Evolutionary conservation across 1,284 basidiomycete genomes (phyloP), one percentile per base, ranked within the genome.

Genomic region (Laetiporus sulphureus): DNA sequence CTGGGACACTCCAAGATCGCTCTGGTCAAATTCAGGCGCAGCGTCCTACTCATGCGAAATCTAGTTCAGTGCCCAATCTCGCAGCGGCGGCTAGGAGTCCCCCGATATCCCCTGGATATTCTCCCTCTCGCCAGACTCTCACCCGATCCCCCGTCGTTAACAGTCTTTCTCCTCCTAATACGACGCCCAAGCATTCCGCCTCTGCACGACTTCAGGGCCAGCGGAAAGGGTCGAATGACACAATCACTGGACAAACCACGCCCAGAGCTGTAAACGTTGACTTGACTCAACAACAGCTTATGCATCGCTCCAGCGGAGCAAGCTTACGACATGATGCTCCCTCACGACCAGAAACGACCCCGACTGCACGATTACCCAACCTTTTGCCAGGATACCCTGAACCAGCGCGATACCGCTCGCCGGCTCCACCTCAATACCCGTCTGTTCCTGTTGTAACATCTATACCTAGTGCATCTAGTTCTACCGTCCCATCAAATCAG

Each of bases 201-300:
- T 55, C 56, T 11, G 41, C 40, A 3, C 55, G 57, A n/a, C 39
- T 61, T 33, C 52, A 54, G 16, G 41, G 52, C 19, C 54, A 56
- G 25, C 57, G 58, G 30, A 60, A 60, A 36, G 58, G 58, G 10
- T 62, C 60, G 12, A 57, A 50, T 36, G 60, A 62, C 29, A 62
- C 60, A 8, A 58, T 62, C 11, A 42, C 45, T 4, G 45, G 42
- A 5, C 40, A 48, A 24, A 57, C 53, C 36, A 49, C 54, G 3
- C 56, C 56, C 13, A 57, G 56, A 13, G 48, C 51, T 29, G 43
- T 48, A 16, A 44, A 49, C 30, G n/a, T n/a, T n/a, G n/a, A n/a
- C n/a, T 32, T 44, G 24, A 43, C 48, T n/a, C 46, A 50, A 25
- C 57, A 52, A 36, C 47, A 45, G 20, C 39, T 59, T 3, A 51